Percentiles rank a stretch among this genome's conserved stretches.
phyloP scores from a whole-genome alignment of 1,139 yeast genomes.

The Ogataea hybrid region DNA sequence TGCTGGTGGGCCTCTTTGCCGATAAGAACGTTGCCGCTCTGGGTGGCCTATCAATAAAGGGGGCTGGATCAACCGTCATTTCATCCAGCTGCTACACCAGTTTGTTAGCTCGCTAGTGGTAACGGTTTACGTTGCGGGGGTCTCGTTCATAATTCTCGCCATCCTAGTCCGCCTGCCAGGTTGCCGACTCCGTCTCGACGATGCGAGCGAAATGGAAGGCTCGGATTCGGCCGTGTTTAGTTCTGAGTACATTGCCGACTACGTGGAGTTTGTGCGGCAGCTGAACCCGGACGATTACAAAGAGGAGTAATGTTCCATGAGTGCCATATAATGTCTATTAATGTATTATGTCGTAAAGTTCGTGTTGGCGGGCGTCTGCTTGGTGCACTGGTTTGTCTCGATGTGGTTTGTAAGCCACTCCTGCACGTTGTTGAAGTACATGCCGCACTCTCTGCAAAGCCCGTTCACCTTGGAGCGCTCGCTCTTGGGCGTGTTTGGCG shows the following conservation, averaged over 20 bases:
- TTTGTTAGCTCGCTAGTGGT: constrained; percentile 43
- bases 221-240: constrained; percentile 45
- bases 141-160: constrained; percentile 39
- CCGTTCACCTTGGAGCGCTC: constrained; percentile 71
- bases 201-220: constrained; percentile 37
- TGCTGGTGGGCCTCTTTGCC: constrained; percentile 25
- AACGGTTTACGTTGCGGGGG: constrained; percentile 38
- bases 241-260: constrained; percentile 43
- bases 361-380: background rate
- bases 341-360: constrained; percentile 4
- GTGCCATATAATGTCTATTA: background rate
- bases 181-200: constrained; percentile 40
- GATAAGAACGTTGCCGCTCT: constrained; percentile 19
- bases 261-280: constrained; percentile 45
- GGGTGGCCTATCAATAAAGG: constrained; percentile 31
- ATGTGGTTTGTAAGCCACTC: constrained; percentile 77
- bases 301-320: constrained; percentile 5
- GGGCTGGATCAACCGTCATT: constrained; percentile 51
- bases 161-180: constrained; percentile 48
- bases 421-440: constrained; percentile 64
- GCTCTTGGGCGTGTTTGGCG: constrained; percentile 79
- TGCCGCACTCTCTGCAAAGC: constrained; percentile 72
- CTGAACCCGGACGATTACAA: constrained; percentile 43
- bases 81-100: constrained; percentile 50
- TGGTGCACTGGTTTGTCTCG: constrained; percentile 43